Evolutionary conservation across 805 yeast genomes (phyloP), one percentile per base, ranked within the genome.

Genomic region (Ascoidea rubescens): DNA sequence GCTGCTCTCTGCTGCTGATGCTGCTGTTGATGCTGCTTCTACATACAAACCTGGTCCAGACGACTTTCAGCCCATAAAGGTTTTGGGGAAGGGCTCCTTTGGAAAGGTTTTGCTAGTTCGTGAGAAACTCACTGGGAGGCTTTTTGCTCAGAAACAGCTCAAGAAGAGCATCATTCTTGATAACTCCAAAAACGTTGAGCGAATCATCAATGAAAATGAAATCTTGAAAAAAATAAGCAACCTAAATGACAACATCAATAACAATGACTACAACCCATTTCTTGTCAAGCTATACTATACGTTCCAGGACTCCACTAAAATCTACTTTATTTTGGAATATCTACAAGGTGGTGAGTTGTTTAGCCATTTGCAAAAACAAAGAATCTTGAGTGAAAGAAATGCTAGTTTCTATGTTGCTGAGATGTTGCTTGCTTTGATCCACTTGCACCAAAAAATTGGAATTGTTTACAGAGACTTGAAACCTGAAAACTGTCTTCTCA

Each of bases 351-450:
- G 99, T 53, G 99, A 91, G 66, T 72, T 91, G 57, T 93, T 93
- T 67, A 91, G 86, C 68, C 98, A 93, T 68, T 73, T 93, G 58
- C 98, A 91, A 68, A 79, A 82, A 59, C 90, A 93, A 7, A 95
- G 97, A 55, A 78, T 84, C 58, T 93, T 93, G 66, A 86, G 87
- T 46, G 73, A 91, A 65, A 87, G 89, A 59, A 77, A 99, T 54
- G 80, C 97, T n/a, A 90, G 90, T 68, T 90, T 90, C 67, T 91
- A 90, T 64, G 96, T 96, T 2, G 96, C 96, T 0, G 97, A 90
- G 66, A 96, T 90, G n/a, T 78, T 87, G 31, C 67, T 90, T 56
- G 96, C 96, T 3, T 70, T 90, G 57, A 96, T 90, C 65, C 90
- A 90, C 64, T 71, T 90, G 61, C 98, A 90, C 68, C 75, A 80